A percentile compares a stretch with the other conserved stretches of the same genome.
These are phyloP conservation scores for Suillus spraguei DNA, from an alignment of 768 basidiomycete species.

Conservation along the genomic window DNA sequence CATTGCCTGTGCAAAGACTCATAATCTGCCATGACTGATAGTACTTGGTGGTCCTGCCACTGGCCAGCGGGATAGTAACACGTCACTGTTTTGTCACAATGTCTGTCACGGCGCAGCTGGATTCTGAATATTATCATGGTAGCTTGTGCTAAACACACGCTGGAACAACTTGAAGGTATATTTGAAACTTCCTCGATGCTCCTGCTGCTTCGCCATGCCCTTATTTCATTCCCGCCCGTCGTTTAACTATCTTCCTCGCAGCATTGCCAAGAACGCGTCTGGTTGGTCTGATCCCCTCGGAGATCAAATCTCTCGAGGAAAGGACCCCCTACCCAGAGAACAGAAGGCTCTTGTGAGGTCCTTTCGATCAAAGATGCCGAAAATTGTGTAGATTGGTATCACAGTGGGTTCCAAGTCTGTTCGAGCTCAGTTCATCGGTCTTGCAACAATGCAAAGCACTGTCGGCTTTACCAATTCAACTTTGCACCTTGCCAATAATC, in stretches of 20 bases:
- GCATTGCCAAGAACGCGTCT: slow-evolving; percentile 35
- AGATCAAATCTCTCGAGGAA: slow-evolving; percentile 41
- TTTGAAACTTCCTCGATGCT: background rate
- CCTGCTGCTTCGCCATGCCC: background rate
- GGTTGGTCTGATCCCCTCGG: slow-evolving; percentile 42
- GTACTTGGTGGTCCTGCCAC: background rate
- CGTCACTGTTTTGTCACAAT: slow-evolving; percentile 3
- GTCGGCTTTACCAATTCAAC: background rate
- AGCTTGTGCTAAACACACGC: background rate
- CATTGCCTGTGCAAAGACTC: slow-evolving; percentile 91
- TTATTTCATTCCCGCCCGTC: background rate
- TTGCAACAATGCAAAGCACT: slow-evolving; percentile 48
- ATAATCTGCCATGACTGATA: slow-evolving; percentile 67
- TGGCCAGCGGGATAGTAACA: background rate
- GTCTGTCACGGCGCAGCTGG: background rate
- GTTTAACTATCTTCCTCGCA: background rate
- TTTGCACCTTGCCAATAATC: background rate
- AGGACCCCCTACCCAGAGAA: slow-evolving; percentile 37
- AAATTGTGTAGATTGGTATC: slow-evolving; percentile 20
- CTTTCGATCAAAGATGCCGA: too few relatives aligned
- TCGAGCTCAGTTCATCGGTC: slow-evolving; percentile 45
- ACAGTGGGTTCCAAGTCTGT: slow-evolving; percentile 43
- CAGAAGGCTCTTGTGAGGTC: slow-evolving; percentile 42
- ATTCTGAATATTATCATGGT: too few relatives aligned
- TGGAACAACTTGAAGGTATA: background rate